phyloP scores from a whole-genome alignment of 2,329 filamentous ascomycete species.

The Penicillium griseofulvum region DNA sequence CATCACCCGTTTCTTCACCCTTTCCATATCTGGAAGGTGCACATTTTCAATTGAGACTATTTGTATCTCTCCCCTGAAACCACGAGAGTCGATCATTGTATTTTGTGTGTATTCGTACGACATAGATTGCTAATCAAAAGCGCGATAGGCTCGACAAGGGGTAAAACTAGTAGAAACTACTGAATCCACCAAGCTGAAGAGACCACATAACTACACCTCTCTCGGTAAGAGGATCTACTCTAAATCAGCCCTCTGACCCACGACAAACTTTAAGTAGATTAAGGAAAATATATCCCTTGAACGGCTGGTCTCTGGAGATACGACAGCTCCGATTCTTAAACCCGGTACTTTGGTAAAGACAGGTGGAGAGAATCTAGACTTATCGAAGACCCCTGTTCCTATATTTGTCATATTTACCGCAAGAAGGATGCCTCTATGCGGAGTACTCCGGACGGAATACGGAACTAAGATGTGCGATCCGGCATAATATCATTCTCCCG shows the following conservation, averaged over 20 bases:
- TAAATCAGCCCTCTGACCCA: background rate
- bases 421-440: background rate
- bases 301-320: background rate
- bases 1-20: background rate
- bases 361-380: background rate
- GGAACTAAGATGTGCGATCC: background rate
- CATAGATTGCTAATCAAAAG: background rate
- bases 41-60: background rate
- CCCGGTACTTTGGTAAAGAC: slow-evolving; percentile 1
- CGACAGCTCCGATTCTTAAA: slow-evolving; percentile 3
- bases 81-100: background rate
- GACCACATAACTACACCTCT: background rate
- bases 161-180: background rate
- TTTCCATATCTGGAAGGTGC: background rate
- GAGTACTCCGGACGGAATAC: too few species aligned
- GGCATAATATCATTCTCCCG: background rate
- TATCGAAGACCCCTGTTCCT: background rate
- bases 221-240: background rate
- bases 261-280: slow-evolving; percentile 1
- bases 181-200: background rate
- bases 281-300: background rate
- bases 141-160: background rate
- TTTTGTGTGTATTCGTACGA: background rate
- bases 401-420: background rate
- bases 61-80: background rate